Base-by-base conservation (phyloP, 495 filamentous ascomycete genomes). In the Massariosphaeria phaeospora region DNA sequence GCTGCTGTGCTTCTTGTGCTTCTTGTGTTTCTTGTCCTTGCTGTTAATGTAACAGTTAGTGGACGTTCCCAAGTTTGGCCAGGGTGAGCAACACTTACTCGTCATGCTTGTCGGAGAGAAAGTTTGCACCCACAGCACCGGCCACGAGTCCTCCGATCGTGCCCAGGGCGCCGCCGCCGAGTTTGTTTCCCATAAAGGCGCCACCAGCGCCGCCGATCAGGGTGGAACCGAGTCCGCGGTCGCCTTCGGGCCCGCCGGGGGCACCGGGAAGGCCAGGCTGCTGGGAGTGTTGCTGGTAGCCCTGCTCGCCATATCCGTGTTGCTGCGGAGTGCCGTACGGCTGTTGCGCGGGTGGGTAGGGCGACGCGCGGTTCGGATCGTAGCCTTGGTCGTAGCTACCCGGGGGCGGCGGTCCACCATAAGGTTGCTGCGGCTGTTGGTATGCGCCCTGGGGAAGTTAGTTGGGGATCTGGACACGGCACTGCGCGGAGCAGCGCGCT, bases 41-140 rank as follows among this genome's bases (percentile, higher is more conserved):
- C 12, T 11, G 31, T n/a, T n/a, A n/a, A n/a, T n/a, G 30, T 59
- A 33, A 33, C 7, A 7, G 7, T 33, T 33, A 33, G 7, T 53
- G 40, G 36, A 45, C 40, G 45, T 36, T 41, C 42, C 48, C 48
- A 36, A 42, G n/a, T n/a, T n/a, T n/a, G n/a, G n/a, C n/a, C n/a
- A n/a, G n/a, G n/a, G n/a, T n/a, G n/a, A n/a, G n/a, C n/a, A n/a
- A n/a, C n/a, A n/a, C n/a, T n/a, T n/a, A n/a, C n/a, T n/a, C n/a
- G n/a, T n/a, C n/a, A n/a, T n/a, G n/a, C n/a, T n/a, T n/a, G n/a
- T n/a, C n/a, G n/a, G n/a, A n/a, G n/a, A 80, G 56, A 4, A 74
- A 66, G 35, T 81, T 83, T 15, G 80, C 80, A 0, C 76, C 79
- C 1, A 81, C 67, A 0, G 79, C 80, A 0, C 81, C 81, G 1